Percentiles rank a stretch among this genome's conserved stretches.
Evolutionary conservation across 352 stramenopile species (phyloP).

Genomic region (Globisporangium viniferum): DNA sequence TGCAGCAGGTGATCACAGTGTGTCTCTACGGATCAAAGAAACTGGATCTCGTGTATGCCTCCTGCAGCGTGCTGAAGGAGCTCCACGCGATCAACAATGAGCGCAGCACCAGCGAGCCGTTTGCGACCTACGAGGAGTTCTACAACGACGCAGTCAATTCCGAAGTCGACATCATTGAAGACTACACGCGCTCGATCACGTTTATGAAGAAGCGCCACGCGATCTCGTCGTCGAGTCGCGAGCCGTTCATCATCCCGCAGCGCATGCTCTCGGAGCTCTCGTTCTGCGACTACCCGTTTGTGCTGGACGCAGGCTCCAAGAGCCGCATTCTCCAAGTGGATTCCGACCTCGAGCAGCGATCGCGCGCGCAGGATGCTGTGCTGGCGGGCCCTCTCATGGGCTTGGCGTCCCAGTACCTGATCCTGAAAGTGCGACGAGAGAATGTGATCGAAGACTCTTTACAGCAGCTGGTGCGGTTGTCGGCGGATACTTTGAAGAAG

Average conservation of each 20-base stretch:
- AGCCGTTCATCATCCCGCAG: constrained; percentile 29
- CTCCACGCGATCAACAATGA: constrained; percentile 62
- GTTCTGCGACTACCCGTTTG: constrained; percentile 81
- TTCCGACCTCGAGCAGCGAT: constrained; percentile 67
- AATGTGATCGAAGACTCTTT: constrained; percentile 76
- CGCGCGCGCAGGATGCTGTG: constrained; percentile 54
- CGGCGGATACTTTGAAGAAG: constrained; percentile 69
- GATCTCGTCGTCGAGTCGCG: constrained; percentile 14
- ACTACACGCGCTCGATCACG: constrained; percentile 72
- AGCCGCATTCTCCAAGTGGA: constrained; percentile 74
- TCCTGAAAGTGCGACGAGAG: constrained; percentile 64
- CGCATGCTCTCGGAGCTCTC: constrained; percentile 75
- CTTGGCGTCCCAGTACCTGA: constrained; percentile 50
- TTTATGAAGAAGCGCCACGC: constrained; percentile 62
- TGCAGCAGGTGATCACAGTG: constrained; percentile 77
- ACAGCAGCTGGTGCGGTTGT: constrained; percentile 63
- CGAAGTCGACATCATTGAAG: constrained; percentile 76
- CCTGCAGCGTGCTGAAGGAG: constrained; percentile 59
- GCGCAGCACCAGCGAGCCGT: constrained; percentile 31
- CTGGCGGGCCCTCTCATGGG: constrained; percentile 32
- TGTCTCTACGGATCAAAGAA: constrained; percentile 67
- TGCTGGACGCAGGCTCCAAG: constrained; percentile 78
- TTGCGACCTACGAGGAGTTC: constrained; percentile 69
- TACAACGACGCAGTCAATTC: constrained; percentile 84
- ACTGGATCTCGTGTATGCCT: constrained; percentile 74